These are phyloP conservation scores for Syncephalastrum racemosum DNA, from an alignment of 371 early-diverging fungal genomes.

Conservation along the genomic window DNA sequence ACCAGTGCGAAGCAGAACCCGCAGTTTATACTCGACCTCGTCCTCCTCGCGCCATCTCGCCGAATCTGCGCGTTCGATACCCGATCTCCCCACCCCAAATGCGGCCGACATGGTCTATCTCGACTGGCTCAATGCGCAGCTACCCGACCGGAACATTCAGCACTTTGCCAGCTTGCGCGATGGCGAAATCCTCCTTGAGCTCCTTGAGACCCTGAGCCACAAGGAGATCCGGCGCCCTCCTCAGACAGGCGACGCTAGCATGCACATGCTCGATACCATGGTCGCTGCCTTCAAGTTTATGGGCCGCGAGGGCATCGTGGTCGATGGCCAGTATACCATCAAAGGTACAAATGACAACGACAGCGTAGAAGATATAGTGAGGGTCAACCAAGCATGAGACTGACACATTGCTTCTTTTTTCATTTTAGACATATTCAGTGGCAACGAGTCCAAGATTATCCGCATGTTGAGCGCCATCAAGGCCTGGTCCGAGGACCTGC, in stretches of 20 bases:
- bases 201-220: constrained; percentile 53
- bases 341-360: too few relatives aligned
- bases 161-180: constrained; percentile 43
- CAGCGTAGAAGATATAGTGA: too few relatives aligned
- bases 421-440: constrained; percentile 48
- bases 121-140: constrained; percentile 55
- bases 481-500: too few relatives aligned
- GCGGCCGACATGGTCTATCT: constrained; percentile 34
- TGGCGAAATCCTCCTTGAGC: constrained; percentile 51
- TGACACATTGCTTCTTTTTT: background rate
- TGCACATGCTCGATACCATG: constrained; percentile 57
- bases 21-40: constrained; percentile 9
- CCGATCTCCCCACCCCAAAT: background rate
- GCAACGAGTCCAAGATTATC: constrained; percentile 52
- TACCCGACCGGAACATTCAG: constrained; percentile 39
- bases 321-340: constrained; percentile 54
- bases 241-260: constrained; percentile 25
- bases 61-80: background rate
- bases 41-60: background rate
- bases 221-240: constrained; percentile 48
- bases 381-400: too few relatives aligned
- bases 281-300: constrained; percentile 66
- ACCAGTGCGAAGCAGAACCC: constrained; percentile 3
- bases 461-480: constrained; percentile 51
- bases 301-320: constrained; percentile 57